phyloP scores from a whole-genome alignment of 2,329 filamentous ascomycete genomes.

The Colletotrichum sp. region DNA sequence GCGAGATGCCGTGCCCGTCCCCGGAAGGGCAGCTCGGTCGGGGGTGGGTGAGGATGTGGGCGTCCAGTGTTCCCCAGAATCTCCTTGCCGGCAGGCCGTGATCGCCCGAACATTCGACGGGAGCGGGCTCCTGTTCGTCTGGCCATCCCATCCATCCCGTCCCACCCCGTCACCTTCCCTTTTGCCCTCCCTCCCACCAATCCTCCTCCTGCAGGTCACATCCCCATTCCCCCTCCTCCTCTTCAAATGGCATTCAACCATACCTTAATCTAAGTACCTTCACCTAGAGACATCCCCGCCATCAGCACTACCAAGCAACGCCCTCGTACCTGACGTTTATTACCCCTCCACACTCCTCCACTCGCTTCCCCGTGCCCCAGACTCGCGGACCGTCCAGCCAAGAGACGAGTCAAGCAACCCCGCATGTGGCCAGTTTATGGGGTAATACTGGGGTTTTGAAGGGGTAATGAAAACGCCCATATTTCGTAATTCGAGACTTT shows the following conservation, averaged over 20 bases:
- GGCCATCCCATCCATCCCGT: background rate
- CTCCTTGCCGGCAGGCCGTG: constrained; percentile 1
- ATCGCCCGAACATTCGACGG: constrained; percentile 1
- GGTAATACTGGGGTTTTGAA: constrained; percentile 20
- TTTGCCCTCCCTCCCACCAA: background rate
- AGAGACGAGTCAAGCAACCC: constrained; percentile 19
- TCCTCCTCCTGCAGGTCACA: background rate
- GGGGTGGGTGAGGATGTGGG: background rate
- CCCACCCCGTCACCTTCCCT: background rate
- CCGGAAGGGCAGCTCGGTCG: background rate
- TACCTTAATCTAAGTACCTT: background rate
- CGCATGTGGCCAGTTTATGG: constrained; percentile 20
- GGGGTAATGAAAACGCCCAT: constrained; percentile 20
- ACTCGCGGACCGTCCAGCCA: constrained; percentile 6
- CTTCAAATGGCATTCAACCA: background rate
- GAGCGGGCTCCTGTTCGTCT: background rate
- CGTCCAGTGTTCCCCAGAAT: background rate
- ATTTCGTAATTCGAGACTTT: constrained; percentile 19
- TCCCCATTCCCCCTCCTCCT: background rate
- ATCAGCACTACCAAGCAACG: background rate
- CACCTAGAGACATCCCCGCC: background rate
- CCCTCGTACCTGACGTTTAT: background rate
- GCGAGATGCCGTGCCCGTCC: background rate
- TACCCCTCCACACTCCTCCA: background rate
- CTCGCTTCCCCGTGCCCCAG: constrained; percentile 7